Conservation (phyloP, 768 basidiomycete species). For the Termitomyces sp. region DNA sequence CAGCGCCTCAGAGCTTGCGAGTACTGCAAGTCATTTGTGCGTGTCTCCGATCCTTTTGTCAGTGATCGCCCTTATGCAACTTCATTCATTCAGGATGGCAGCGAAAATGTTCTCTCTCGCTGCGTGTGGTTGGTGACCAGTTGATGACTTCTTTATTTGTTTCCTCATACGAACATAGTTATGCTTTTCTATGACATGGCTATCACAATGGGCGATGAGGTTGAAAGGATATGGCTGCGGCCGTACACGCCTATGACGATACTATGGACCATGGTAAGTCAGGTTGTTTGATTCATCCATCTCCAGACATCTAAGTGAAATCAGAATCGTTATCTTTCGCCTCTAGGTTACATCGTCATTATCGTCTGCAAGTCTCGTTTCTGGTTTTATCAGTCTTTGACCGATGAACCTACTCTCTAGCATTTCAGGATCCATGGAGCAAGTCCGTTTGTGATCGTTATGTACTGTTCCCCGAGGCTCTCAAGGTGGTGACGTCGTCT, state of each 20-base stretch:
- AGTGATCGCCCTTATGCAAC: not conserved
- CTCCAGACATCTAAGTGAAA: not conserved
- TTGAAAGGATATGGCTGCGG: constrained; percentile 28
- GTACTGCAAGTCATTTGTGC: constrained; percentile 13
- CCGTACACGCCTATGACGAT: constrained; percentile 22
- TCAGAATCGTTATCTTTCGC: not conserved
- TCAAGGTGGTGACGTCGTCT: not conserved
- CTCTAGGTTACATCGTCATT: not conserved
- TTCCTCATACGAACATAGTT: not conserved
- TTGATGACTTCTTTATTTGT: not conserved
- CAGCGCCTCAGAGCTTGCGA: constrained; percentile 6
- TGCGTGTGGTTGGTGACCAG: constrained; percentile 24
- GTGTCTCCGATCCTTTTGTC: not conserved
- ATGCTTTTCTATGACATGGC: constrained; percentile 27
- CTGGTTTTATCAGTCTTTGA: not conserved
- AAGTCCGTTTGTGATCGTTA: not conserved
- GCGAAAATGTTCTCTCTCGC: constrained; percentile 32
- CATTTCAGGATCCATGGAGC: not conserved
- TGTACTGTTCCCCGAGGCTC: not conserved
- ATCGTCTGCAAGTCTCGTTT: not conserved
- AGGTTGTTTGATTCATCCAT: not conserved
- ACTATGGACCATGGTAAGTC: constrained; percentile 24
- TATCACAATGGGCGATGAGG: constrained; percentile 29
- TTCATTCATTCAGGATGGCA: constrained; percentile 19
- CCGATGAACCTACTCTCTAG: not conserved